Base-by-base conservation (phyloP, 2,329 filamentous ascomycete species). In the Aureobasidium sp. region DNA sequence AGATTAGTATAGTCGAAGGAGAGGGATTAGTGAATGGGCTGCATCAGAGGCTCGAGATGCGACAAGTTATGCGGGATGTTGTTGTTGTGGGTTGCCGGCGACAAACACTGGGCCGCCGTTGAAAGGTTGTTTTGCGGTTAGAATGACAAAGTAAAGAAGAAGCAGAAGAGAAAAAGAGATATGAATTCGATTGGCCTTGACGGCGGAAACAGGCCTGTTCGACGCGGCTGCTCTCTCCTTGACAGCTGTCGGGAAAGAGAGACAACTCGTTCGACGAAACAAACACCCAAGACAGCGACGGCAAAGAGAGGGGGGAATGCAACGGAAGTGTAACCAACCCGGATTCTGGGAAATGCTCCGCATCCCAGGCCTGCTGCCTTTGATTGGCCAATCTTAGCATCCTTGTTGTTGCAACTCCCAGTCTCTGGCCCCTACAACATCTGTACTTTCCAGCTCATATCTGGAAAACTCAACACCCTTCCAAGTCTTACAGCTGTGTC, bases 11-110 rank as follows among this genome's bases (percentile, higher is more conserved):
- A 23, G 33, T 23, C 23, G 55, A 23, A 27, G 33, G 40, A 49
- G 55, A 58, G n/a, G n/a, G 43, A 38, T 58, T 49, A 58, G 43
- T 33, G 55, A 58, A 49, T 40, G 55, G 25, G 43, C 19, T 42
- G 43, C 55, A 58, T 58, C 42, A 49, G 55, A 49, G 31, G 55
- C 43, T 46, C n/a, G 25, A 27, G 29, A 57, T 57, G 31, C 37
- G 53, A 45, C 35, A 29, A 42, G 37, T 42, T 45, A 55, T 55
- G 37, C 37, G 38, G 29, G 55, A 43, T 58, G 55, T 38, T 58
- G 55, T 58, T 47, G 55, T 58, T 58, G 43, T 58, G 38, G 38
- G 25, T 10, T 57, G 38, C 8, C 42, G 53, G 40, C 29, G 19
- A 13, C 37, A 38, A 47, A 49, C 37, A 29, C 9, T 38, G 19